A percentile compares a stretch with the other conserved stretches of the same genome.
Conservation (phyloP, 2,329 filamentous ascomycete genomes). For the Fusarium humuli region DNA sequence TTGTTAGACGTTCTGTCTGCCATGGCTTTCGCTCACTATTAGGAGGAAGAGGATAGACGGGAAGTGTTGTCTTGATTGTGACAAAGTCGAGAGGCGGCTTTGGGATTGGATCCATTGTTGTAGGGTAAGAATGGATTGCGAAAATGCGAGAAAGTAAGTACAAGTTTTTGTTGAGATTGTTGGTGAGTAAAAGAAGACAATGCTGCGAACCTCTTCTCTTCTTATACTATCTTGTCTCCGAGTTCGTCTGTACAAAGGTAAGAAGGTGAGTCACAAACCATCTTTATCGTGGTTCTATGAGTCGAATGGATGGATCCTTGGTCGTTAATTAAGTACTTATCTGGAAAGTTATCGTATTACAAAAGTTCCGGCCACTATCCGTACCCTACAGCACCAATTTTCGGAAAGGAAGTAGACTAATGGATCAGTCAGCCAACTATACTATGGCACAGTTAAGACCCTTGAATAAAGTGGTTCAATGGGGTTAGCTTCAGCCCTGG, state of each 20-base stretch:
- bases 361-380: constrained; percentile 19
- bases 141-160: background rate
- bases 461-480: background rate
- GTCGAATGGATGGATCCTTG: background rate
- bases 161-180: background rate
- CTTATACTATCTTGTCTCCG: background rate
- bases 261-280: constrained; percentile 10
- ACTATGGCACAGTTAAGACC: background rate
- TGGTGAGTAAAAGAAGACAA: background rate
- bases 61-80: constrained; percentile 62
- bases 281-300: background rate
- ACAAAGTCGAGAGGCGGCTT: constrained; percentile 48
- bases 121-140: constrained; percentile 10
- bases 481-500: constrained; percentile 10
- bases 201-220: background rate
- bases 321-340: background rate
- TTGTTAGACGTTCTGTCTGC: constrained; percentile 64
- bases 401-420: background rate
- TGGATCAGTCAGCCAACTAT: too few species aligned
- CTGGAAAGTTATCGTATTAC: background rate
- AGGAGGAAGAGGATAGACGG: constrained; percentile 56
- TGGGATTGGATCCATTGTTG: constrained; percentile 34
- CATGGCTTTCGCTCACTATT: constrained; percentile 55
- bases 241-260: background rate
- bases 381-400: background rate